A percentile compares a stretch with the other conserved stretches of the same genome.
Evolutionary conservation across 805 yeast species (phyloP).

Genomic region (Yarrowia osloensis): DNA sequence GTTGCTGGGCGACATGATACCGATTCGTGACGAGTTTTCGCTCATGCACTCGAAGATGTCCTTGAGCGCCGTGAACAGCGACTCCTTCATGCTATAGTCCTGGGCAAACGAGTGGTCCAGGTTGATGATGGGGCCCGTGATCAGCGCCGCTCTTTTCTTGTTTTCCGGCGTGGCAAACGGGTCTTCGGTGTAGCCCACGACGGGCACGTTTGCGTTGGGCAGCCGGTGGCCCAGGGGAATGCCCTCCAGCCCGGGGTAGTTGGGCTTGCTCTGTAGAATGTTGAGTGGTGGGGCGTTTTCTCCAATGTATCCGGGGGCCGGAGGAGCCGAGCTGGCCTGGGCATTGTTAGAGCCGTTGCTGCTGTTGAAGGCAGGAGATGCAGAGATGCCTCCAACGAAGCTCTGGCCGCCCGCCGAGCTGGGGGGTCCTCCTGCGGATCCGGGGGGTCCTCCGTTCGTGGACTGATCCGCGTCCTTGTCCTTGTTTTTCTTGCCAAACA

Average conservation of each 20-base stretch:
- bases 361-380: background rate
- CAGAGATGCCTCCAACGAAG: constrained; percentile 5
- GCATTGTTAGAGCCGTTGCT: no score
- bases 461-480: constrained; percentile 33
- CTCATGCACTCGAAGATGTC: constrained; percentile 84
- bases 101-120: constrained; percentile 65
- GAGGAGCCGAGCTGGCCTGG: constrained; percentile 1
- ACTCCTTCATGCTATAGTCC: constrained; percentile 53
- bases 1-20: constrained; percentile 80
- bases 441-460: background rate
- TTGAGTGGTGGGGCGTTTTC: background rate
- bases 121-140: constrained; percentile 81
- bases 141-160: constrained; percentile 73
- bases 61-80: constrained; percentile 66
- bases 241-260: constrained; percentile 39
- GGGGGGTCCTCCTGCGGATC: constrained; percentile 1
- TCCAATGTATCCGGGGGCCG: constrained; percentile 12
- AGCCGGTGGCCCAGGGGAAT: constrained; percentile 45
- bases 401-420: background rate
- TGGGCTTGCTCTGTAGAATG: constrained; percentile 27
- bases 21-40: constrained; percentile 67
- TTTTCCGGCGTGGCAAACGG: constrained; percentile 59
- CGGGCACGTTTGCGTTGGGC: constrained; percentile 49
- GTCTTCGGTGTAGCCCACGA: constrained; percentile 50
- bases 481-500: constrained; percentile 32